phyloP scores from a whole-genome alignment of 768 basidiomycete species.

The Trametes coccinea region DNA sequence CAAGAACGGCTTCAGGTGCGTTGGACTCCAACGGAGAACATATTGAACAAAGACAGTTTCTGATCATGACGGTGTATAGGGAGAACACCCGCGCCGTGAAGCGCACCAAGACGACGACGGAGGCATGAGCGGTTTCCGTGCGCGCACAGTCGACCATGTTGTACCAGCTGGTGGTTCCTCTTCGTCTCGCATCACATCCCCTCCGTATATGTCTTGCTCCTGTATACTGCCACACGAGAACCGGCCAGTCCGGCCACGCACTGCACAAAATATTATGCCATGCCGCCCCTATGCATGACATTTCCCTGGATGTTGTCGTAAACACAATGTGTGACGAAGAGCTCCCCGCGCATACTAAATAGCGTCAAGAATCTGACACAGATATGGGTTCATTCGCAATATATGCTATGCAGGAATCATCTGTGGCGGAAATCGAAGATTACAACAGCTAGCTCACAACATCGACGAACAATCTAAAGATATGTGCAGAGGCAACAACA shows the following conservation, averaged over 20 bases:
- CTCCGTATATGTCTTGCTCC: conserved; percentile 28
- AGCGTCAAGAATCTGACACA: too few species aligned
- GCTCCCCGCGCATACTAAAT: too few species aligned
- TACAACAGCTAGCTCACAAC: not conserved
- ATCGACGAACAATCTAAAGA: not conserved
- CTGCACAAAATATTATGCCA: conserved; percentile 35
- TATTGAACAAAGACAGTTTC: not conserved
- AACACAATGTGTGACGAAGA: too few species aligned
- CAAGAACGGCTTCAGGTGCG: conserved; percentile 97
- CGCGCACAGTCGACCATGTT: conserved; percentile 10
- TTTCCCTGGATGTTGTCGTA: not conserved
- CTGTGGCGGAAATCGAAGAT: too few species aligned
- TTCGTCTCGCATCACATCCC: conserved; percentile 23
- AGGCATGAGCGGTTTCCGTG: conserved; percentile 38
- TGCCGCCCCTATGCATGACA: conserved; percentile 24
- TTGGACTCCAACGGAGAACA: not conserved
- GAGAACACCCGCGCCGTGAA: conserved; percentile 93
- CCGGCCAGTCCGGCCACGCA: conserved; percentile 21
- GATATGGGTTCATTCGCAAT: too few species aligned
- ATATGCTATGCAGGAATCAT: too few species aligned
- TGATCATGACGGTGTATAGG: conserved; percentile 39
- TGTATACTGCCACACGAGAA: conserved; percentile 23
- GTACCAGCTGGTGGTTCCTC: conserved; percentile 20
- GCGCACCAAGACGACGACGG: conserved; percentile 61
- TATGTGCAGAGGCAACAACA: not conserved